Percentiles rank a stretch among this genome's conserved stretches.
These are phyloP conservation scores for Pterula multifida DNA, from an alignment of 1,284 basidiomycete genomes.

Conservation along the genomic window DNA sequence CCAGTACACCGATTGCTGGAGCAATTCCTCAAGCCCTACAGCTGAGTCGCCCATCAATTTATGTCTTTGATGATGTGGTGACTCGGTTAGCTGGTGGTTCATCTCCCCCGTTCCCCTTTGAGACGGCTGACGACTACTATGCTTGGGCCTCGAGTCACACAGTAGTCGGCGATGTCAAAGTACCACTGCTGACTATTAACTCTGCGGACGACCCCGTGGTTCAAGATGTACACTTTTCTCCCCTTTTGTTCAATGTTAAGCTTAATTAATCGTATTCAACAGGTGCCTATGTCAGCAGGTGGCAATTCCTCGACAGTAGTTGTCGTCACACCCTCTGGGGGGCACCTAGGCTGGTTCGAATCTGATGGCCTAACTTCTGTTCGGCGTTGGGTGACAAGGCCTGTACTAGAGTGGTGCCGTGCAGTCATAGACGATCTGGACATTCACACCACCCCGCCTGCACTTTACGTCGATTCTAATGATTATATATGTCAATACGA, in stretches of 20 bases:
- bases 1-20: conserved; percentile 37
- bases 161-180: conserved; percentile 41
- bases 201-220: conserved; percentile 89
- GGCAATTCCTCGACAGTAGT: conserved; percentile 58
- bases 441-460: not conserved
- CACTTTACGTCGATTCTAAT: not conserved
- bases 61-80: conserved; percentile 55
- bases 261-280: conserved; percentile 9
- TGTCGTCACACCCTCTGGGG: conserved; percentile 70
- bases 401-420: conserved; percentile 63
- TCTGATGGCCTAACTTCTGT: conserved; percentile 30
- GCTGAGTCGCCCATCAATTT: conserved; percentile 41
- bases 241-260: not conserved
- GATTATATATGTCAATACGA: not conserved
- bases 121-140: conserved; percentile 50
- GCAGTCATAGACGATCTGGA: not conserved
- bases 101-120: conserved; percentile 70
- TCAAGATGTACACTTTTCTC: conserved; percentile 13
- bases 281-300: conserved; percentile 46
- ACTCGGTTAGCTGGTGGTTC: conserved; percentile 73
- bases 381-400: conserved; percentile 59
- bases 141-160: conserved; percentile 27
- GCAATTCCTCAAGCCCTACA: conserved; percentile 31
- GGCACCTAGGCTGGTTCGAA: conserved; percentile 94
- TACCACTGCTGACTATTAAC: conserved; percentile 78